Evolutionary conservation across 2,329 filamentous ascomycete species (phyloP), one percentile per base, ranked within the genome.

Genomic region (Fusarium anthophilum): DNA sequence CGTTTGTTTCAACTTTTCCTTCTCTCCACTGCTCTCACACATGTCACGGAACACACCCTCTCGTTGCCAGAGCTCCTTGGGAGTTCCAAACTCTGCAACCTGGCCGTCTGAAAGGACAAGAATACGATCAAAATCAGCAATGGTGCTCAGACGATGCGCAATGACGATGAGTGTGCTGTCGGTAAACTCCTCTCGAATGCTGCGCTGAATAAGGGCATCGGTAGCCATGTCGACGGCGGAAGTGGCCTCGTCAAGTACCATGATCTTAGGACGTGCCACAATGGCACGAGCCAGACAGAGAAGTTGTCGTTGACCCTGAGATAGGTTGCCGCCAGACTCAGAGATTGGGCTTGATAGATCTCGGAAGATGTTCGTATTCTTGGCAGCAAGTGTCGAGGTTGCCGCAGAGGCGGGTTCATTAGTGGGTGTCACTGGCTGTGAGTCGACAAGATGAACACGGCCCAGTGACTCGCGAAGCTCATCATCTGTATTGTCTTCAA

Each of bases 221-320:
- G 93, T 95, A 45, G 87, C 85, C 91, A 94, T 94, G 80, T 95
- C 93, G 6, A 95, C 92, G 0, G 93, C 92, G 7, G 89, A 92
- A 0, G 93, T 96, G 2, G 93, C 93, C 83, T 95, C 93, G 79
- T 96, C 93, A 3, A 95, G 87, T 4, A 95, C 90, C 89, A 96
- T 92, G 76, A 96, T 90, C 79, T 92, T 92, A 7, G 93, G 92
- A 0, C 91, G 87, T 0, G 90, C 87, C 30, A 94, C 90, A 74
- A 94, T 94, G 57, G 91, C 92, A 57, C 91, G 91, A 2, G 92
- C 92, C 8, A 94, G 89, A 77, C 92, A 94, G 43, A 95, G 87
- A 2, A 94, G 90, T 81, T 95, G 93, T 6, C 93, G 88, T 81
- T 95, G 93, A 35, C 93, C 92, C 79, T 94, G 92, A 0, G 91